Evolutionary conservation across 768 basidiomycete species (phyloP).

Genomic region (Calocera cornea): DNA sequence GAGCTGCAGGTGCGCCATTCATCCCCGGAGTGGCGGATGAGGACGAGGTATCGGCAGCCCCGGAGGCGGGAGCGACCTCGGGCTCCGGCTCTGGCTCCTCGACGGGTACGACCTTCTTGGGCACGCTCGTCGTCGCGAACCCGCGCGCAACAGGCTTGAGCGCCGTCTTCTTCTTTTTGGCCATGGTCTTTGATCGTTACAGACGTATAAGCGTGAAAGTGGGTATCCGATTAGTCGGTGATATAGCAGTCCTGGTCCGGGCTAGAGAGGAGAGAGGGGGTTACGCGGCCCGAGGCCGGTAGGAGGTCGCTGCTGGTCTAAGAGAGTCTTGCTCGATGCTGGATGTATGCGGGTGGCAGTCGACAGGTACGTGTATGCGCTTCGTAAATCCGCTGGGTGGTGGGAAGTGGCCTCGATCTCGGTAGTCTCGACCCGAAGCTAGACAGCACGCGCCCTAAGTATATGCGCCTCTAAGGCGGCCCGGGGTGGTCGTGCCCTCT

Average conservation of each 20-base stretch:
- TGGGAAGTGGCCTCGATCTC: neutral
- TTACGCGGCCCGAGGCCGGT: neutral
- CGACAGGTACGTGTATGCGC: neutral
- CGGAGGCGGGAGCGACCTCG: neutral
- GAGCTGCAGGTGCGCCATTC: slow-evolving; percentile 23
- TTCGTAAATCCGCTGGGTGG: neutral
- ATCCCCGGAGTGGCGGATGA: slow-evolving; percentile 4
- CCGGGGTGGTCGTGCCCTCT: neutral
- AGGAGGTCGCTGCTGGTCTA: neutral
- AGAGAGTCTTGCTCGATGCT: neutral
- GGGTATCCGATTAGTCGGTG: neutral
- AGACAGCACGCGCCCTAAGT: neutral
- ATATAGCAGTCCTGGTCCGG: neutral
- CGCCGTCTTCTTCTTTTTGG: slow-evolving; percentile 78
- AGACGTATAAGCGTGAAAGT: neutral
- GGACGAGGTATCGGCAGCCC: neutral
- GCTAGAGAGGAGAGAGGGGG: neutral
- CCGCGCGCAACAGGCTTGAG: slow-evolving; percentile 60
- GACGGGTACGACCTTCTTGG: slow-evolving; percentile 41
- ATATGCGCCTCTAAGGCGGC: neutral
- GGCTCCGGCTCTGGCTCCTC: slow-evolving; percentile 3
- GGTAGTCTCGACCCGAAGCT: neutral
- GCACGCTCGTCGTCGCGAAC: slow-evolving; percentile 70
- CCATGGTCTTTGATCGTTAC: slow-evolving; percentile 30
- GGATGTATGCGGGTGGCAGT: neutral